Base-by-base conservation (phyloP, 495 filamentous ascomycete species). In the Penicillium waksmanii region DNA sequence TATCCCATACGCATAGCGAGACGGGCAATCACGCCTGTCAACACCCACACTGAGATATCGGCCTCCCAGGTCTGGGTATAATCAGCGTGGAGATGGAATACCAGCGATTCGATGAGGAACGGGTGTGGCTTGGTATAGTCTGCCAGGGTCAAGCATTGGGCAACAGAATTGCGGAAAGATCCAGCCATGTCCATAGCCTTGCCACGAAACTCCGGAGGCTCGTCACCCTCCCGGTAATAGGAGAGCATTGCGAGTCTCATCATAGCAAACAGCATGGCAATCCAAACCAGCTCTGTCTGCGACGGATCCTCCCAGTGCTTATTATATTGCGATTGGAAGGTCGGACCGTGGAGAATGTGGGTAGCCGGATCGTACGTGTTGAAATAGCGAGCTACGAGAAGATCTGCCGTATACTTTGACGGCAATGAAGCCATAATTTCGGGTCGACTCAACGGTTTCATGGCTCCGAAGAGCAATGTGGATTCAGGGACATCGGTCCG, bases 1-100 rank as follows among this genome's bases (percentile, higher is more conserved):
- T 97, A 96, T 48, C 95, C 95, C 91, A 96, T 96, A 25, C 91
- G 84, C 82, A 97, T 92, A 10, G 94, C 91, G 55, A 97, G 76
- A 56, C 94, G 86, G 23, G 90, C 87, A 59, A 96, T 86, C 65
- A 96, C 85, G 19, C 91, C 89, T 8, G 86, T 81, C 55, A 95
- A 83, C 48, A 97, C 79, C 88, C 93, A 96, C 10, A 96, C 78
- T 11, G 87, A 89, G 10, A 89, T 79, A 58, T 97, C 93, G 11
- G 89, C 84, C 62, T 97, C 92, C 75, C 86, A 87, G 46, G 86
- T 88, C 55, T 90, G 84, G 17, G 84, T 84, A 65, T 89, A 89
- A 73, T 96, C 91, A 34, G 90, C 88, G 66, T 91, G 87, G 34
- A 96, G 75, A 73, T 96, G 91, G 34, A 98, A 86, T 23, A 96